phyloP scores from a whole-genome alignment of 2,329 filamentous ascomycete genomes.

The Aspergillus pseudoterreus region DNA sequence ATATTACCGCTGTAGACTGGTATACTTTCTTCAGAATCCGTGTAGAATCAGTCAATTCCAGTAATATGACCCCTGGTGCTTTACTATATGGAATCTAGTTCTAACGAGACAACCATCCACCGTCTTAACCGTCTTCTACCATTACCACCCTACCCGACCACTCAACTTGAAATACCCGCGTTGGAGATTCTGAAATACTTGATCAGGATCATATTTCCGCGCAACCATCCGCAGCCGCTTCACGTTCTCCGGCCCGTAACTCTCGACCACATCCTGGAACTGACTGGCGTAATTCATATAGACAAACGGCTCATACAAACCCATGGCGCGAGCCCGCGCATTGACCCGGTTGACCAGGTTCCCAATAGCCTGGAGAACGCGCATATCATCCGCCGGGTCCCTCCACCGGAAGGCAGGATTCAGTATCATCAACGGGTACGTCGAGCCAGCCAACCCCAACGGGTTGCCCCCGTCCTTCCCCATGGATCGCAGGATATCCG shows the following conservation, averaged over 20 bases:
- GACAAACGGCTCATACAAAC: slow-evolving; percentile 19
- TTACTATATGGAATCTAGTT: no score
- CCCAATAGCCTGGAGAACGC: slow-evolving; percentile 20
- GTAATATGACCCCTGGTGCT: no score
- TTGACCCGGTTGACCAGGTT: slow-evolving; percentile 26
- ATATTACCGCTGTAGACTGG: no score
- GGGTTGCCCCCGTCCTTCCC: slow-evolving; percentile 9
- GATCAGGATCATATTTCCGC: slow-evolving; percentile 38
- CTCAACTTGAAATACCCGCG: slow-evolving; percentile 45
- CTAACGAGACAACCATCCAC: no score
- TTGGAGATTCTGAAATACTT: slow-evolving; percentile 39
- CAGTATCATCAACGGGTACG: slow-evolving; percentile 14
- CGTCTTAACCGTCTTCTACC: no score
- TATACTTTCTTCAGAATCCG: no score
- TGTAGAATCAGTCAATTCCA: no score
- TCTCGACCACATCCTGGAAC: slow-evolving; percentile 40
- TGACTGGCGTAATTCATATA: slow-evolving; percentile 49
- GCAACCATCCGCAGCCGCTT: slow-evolving; percentile 29
- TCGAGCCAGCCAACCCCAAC: not conserved
- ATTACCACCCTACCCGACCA: not conserved
- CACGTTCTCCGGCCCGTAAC: slow-evolving; percentile 40
- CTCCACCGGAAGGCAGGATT: slow-evolving; percentile 30
- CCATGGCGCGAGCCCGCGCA: slow-evolving; percentile 25
- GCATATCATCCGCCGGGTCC: slow-evolving; percentile 27
- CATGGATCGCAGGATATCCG: slow-evolving; percentile 26